These are phyloP conservation scores for Phialophora macrospora DNA, from an alignment of 2,329 filamentous ascomycete species.

Conservation along the genomic window DNA sequence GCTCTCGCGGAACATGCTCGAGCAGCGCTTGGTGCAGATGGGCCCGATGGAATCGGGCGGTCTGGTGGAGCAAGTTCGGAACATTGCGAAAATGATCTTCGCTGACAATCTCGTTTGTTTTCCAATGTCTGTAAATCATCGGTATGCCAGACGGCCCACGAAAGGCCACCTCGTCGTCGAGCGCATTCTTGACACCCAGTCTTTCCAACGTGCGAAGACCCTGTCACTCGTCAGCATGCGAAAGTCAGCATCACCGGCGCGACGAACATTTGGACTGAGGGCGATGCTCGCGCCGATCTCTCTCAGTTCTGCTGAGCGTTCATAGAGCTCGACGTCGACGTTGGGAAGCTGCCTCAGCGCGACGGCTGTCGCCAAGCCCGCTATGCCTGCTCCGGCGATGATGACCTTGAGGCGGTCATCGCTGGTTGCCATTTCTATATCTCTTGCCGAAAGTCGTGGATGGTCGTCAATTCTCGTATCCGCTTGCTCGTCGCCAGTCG, in stretches of 20 bases:
- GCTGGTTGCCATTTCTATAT: slow-evolving; percentile 14
- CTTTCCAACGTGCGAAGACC: slow-evolving; percentile 56
- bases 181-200: slow-evolving; percentile 52
- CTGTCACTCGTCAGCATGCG: neutral
- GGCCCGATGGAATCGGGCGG: slow-evolving; percentile 54
- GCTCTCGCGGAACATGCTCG: slow-evolving; percentile 50
- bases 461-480: neutral
- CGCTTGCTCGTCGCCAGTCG: neutral
- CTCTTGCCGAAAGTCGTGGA: neutral
- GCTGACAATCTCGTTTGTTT: slow-evolving; percentile 43
- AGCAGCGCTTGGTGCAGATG: slow-evolving; percentile 58
- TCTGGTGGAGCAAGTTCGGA: slow-evolving; percentile 48
- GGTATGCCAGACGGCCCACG: slow-evolving; percentile 50
- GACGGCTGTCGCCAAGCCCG: slow-evolving; percentile 56
- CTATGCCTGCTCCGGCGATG: slow-evolving; percentile 59
- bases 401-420: slow-evolving; percentile 47
- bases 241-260: neutral
- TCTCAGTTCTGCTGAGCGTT: slow-evolving; percentile 53
- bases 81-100: slow-evolving; percentile 51
- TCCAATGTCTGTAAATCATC: slow-evolving; percentile 56
- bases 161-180: slow-evolving; percentile 52
- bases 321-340: slow-evolving; percentile 54
- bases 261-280: slow-evolving; percentile 56
- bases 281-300: slow-evolving; percentile 58
- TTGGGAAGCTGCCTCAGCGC: slow-evolving; percentile 48